phyloP scores from a whole-genome alignment of 139 green algal species.

The Edaphochlamys debaryana region DNA sequence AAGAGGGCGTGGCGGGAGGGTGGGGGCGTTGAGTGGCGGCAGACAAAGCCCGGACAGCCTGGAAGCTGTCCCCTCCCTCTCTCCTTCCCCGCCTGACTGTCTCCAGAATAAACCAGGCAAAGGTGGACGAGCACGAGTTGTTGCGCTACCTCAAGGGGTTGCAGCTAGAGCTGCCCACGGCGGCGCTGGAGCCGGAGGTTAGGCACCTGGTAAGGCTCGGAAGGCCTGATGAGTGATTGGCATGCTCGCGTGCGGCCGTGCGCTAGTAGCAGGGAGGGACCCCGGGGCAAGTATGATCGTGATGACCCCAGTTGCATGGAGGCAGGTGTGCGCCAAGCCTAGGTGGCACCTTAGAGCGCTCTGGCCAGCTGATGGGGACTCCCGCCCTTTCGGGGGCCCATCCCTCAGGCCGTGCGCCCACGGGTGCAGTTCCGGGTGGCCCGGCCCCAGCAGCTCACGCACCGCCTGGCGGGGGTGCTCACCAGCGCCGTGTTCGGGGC shows the following conservation, averaged over 20 bases:
- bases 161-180: constrained; percentile 18
- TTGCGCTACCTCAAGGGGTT: constrained; percentile 3
- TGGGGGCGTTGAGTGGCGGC: no score
- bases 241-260: no score
- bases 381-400: no score
- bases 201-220: constrained; percentile 8
- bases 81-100: not conserved
- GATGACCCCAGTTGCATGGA: no score
- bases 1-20: no score
- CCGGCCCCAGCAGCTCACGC: not conserved
- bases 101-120: constrained; percentile 13
- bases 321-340: no score
- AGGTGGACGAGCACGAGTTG: constrained; percentile 2
- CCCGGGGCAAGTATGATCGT: no score
- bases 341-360: no score
- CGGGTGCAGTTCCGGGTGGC: constrained; percentile 14
- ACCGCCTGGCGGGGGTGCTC: constrained; percentile 14
- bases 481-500: not conserved
- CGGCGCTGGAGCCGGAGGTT: constrained; percentile 25
- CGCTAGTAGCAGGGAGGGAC: no score
- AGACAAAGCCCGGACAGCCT: no score
- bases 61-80: not conserved
- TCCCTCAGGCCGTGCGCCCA: not conserved
- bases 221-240: no score
- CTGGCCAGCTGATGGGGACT: no score